Evolutionary conservation across 164 flowering plant species (phyloP), one percentile per base, ranked within the genome.

Genomic region (Brasenia schreberi): DNA sequence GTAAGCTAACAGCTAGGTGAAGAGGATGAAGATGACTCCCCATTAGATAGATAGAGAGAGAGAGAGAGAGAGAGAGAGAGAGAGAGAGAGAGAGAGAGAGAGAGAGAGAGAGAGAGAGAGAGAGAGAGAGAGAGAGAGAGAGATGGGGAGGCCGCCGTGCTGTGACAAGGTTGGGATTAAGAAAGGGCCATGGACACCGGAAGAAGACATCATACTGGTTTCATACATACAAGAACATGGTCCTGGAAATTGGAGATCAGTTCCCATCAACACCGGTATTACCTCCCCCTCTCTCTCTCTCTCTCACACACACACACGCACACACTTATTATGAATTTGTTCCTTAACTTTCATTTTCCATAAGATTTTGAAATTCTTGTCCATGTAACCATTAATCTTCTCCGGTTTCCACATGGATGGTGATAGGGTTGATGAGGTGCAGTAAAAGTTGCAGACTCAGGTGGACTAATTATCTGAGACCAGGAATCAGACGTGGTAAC

Each of bases 111-210:
- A 45, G 53, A 45, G 53, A 45, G 53, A 65, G 67, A 45, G 73
- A 62, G 64, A 63, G 42, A 53, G 64, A 59, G 66, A 44, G 61
- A 58, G 62, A 53, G 33, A 42, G 45, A 9, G 62, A 67, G 77
- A 67, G 68, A 87, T 85, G 90, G 90, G 85, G 59, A 84, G 90
- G 66, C 90, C 90, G 66, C 89, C 89, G 62, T 87, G 93, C 74
- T 87, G 93, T 74, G 90, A 87, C 42, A 85, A 85, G 77, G 88
- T 79, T 66, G 90, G 96, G 4, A 79, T 91, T 75, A 91, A 91
- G 96, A 91, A 89, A 75, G 97, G 97, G 60, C 97, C 97, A 60
- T 91, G 97, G 97, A 90, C 97, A 53, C 95, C 97, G 75, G 97
- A 90, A 77, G 97, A 90, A 78, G 80, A 77, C 56, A 56, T 77